These are phyloP conservation scores for Saccharomyces uvarum DNA, from an alignment of 1,139 yeast genomes.

Conservation along the genomic window DNA sequence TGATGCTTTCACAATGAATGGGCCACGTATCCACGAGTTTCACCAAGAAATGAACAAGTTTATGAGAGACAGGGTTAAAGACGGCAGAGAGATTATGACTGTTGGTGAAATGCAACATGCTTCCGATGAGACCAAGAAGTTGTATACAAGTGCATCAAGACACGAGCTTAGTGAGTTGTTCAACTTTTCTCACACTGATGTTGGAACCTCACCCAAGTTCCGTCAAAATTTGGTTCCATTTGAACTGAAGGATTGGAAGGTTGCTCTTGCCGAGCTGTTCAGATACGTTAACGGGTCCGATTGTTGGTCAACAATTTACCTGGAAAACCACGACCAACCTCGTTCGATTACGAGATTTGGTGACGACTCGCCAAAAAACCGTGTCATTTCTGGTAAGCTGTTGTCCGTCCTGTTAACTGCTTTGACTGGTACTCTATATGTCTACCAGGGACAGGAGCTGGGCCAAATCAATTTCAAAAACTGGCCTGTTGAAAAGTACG, in stretches of 20 bases:
- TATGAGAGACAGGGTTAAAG: constrained; percentile 33
- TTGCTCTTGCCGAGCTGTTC: constrained; percentile 34
- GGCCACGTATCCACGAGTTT: constrained; percentile 52
- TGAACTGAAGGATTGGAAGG: constrained; percentile 39
- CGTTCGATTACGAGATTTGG: constrained; percentile 48
- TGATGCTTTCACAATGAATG: constrained; percentile 34
- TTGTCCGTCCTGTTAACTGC: constrained; percentile 30
- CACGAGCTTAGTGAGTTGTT: constrained; percentile 48
- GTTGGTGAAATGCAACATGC: constrained; percentile 50
- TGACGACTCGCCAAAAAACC: constrained; percentile 35
- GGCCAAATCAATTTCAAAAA: constrained; percentile 47
- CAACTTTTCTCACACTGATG: constrained; percentile 41
- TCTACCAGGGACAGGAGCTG: constrained; percentile 57
- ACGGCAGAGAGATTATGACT: constrained; percentile 47
- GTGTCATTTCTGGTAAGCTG: constrained; percentile 35
- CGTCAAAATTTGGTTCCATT: constrained; percentile 36
- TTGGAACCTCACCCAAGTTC: constrained; percentile 37
- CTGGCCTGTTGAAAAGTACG: constrained; percentile 46
- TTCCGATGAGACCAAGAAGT: constrained; percentile 39
- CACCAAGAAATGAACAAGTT: constrained; percentile 43
- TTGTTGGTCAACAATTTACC: constrained; percentile 51
- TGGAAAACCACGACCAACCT: constrained; percentile 56
- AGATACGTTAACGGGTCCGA: constrained; percentile 42
- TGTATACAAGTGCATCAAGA: constrained; percentile 43
- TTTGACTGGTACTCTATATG: constrained; percentile 49